phyloP scores from a whole-genome alignment of 2,329 filamentous ascomycete genomes.

The Aspergillus hiratsukae region DNA sequence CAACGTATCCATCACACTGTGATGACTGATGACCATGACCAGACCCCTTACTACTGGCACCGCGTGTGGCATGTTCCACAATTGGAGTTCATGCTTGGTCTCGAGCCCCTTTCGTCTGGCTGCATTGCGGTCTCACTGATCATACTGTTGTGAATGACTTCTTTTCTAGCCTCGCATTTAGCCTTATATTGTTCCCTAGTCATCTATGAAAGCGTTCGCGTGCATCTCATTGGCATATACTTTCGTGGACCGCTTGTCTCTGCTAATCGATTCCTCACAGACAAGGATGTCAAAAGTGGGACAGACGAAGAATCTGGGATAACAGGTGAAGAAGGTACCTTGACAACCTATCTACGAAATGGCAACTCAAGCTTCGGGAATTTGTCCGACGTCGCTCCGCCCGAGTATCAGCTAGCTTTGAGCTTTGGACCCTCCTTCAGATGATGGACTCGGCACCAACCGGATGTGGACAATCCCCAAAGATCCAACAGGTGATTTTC shows the following conservation, averaged over 20 bases:
- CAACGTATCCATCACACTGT: neutral
- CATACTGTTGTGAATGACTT: neutral
- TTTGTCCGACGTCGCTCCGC: constrained; percentile 1
- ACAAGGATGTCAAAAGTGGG: neutral
- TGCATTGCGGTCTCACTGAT: neutral
- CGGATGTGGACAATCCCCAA: constrained; percentile 8
- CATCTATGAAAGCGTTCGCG: neutral
- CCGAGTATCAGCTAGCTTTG: neutral
- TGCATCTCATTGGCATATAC: neutral
- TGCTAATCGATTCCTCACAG: neutral
- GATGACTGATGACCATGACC: constrained; percentile 9
- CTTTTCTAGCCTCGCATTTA: neutral
- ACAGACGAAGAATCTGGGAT: neutral
- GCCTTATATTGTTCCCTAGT: neutral
- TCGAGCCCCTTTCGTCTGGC: neutral
- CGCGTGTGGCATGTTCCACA: constrained; percentile 32
- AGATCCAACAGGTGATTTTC: neutral
- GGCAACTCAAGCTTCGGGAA: neutral
- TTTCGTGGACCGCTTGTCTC: neutral
- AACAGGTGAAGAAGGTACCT: neutral
- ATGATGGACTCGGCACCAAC: constrained; percentile 4
- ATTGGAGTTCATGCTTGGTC: constrained; percentile 1
- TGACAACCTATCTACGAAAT: neutral
- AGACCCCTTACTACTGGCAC: constrained; percentile 26
- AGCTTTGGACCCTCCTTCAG: neutral